Percentiles rank a stretch among this genome's conserved stretches.
Evolutionary conservation across 2,329 filamentous ascomycete species (phyloP).

Genomic region (Venturia nashicola): DNA sequence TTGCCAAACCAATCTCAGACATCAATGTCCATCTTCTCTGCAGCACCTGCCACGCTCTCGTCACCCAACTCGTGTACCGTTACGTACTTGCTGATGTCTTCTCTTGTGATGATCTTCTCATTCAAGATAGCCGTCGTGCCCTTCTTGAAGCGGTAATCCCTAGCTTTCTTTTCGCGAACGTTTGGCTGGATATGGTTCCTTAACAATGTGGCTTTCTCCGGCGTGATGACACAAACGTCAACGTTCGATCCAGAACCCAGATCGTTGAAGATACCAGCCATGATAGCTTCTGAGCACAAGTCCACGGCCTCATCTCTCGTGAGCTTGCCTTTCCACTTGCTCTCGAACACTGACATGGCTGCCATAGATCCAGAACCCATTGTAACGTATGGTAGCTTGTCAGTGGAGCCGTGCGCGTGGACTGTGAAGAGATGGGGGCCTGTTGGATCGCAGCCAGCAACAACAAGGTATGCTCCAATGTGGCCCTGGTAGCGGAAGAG

Average conservation of each 20-base stretch:
- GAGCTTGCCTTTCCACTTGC: conserved; percentile 74
- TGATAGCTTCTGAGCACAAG: conserved; percentile 74
- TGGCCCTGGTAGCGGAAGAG: conserved; percentile 97
- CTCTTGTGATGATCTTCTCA: conserved; percentile 89
- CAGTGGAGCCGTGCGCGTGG: conserved; percentile 93
- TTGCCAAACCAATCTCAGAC: conserved; percentile 15
- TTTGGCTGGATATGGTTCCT: conserved; percentile 92
- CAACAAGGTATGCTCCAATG: conserved; percentile 95
- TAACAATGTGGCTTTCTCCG: conserved; percentile 87
- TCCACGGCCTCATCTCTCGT: conserved; percentile 71
- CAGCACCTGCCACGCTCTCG: conserved; percentile 47
- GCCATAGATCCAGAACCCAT: conserved; percentile 96
- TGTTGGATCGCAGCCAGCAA: conserved; percentile 92
- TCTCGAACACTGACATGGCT: conserved; percentile 97
- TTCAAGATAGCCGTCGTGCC: conserved; percentile 95
- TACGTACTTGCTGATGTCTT: conserved; percentile 88
- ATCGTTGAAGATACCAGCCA: conserved; percentile 98
- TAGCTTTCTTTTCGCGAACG: conserved; percentile 77
- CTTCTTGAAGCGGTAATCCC: conserved; percentile 80
- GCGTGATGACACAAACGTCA: conserved; percentile 88
- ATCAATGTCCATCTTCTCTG: conserved; percentile 56
- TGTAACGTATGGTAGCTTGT: conserved; percentile 98
- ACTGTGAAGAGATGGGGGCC: conserved; percentile 94
- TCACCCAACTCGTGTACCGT: conserved; percentile 75
- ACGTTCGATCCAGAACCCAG: conserved; percentile 94